A percentile compares a stretch with the other conserved stretches of the same genome.
These are phyloP conservation scores for Penicillium canescens DNA, from an alignment of 495 filamentous ascomycete genomes.

Conservation along the genomic window DNA sequence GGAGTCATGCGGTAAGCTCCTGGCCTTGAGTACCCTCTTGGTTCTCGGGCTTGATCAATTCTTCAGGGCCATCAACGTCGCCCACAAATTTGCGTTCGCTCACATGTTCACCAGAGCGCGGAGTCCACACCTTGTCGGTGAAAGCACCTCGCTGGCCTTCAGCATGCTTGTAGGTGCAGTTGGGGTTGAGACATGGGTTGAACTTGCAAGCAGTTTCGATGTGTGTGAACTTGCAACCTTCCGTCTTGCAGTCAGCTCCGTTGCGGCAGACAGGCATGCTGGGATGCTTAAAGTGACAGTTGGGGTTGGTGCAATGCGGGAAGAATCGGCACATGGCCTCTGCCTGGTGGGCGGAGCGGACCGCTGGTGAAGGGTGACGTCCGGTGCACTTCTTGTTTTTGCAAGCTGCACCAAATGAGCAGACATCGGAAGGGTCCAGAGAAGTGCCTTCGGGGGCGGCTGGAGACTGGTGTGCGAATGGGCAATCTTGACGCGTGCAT, in stretches of 20 bases:
- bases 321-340: constrained; percentile 92
- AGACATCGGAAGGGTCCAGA: constrained; percentile 77
- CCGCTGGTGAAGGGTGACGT: constrained; percentile 88
- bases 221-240: constrained; percentile 90
- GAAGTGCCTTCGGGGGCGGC: constrained; percentile 80
- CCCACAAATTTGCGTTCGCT: constrained; percentile 91
- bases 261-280: constrained; percentile 83
- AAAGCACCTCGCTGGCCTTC: constrained; percentile 83
- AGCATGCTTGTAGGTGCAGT: constrained; percentile 85
- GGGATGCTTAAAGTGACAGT: constrained; percentile 85
- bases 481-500: constrained; percentile 87
- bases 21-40: constrained; percentile 32
- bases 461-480: constrained; percentile 91
- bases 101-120: constrained; percentile 64
- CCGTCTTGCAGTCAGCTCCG: constrained; percentile 82
- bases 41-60: constrained; percentile 74
- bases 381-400: constrained; percentile 93
- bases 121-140: constrained; percentile 88
- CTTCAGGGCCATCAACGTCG: constrained; percentile 65
- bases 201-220: constrained; percentile 80
- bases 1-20: constrained; percentile 41
- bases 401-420: constrained; percentile 85
- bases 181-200: constrained; percentile 83
- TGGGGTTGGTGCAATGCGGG: constrained; percentile 86
- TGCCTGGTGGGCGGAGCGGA: constrained; percentile 70